Evolutionary conservation across 192 early-diverging fungal species (phyloP).

Genomic region (Gorgonomyces haynaldii): DNA sequence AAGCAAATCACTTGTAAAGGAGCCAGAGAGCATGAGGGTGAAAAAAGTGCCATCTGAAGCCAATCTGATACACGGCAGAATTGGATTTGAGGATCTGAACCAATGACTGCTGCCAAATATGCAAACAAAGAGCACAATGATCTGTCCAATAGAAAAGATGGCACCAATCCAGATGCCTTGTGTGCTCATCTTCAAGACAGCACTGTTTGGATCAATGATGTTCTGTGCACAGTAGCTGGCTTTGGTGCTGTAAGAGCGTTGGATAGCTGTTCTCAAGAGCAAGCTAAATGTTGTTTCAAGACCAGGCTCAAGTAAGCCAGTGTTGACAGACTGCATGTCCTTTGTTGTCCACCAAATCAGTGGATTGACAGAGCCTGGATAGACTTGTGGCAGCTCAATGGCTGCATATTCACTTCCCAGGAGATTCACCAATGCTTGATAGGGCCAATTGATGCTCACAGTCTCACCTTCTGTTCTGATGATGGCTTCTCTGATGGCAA

Average conservation of each 20-base stretch:
- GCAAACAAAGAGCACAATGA: too few relatives aligned
- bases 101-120: too few relatives aligned
- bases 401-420: neutral
- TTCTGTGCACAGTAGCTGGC: neutral
- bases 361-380: conserved; percentile 1
- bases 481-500: neutral
- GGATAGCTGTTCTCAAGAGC: neutral
- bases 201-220: too few relatives aligned
- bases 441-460: neutral
- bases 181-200: too few relatives aligned
- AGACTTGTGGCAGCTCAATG: neutral
- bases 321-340: neutral
- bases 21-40: too few relatives aligned
- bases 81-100: too few relatives aligned
- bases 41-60: too few relatives aligned
- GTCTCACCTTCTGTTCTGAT: too few relatives aligned
- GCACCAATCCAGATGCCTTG: too few relatives aligned
- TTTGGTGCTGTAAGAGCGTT: neutral
- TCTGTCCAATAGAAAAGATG: too few relatives aligned
- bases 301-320: neutral
- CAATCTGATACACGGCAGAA: too few relatives aligned
- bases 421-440: neutral
- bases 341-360: conserved; percentile 6
- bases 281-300: conserved; percentile 2
- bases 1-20: too few relatives aligned